Evolutionary conservation across 805 yeast species (phyloP), one percentile per base, ranked within the genome.

Genomic region (Ogataea henricii): DNA sequence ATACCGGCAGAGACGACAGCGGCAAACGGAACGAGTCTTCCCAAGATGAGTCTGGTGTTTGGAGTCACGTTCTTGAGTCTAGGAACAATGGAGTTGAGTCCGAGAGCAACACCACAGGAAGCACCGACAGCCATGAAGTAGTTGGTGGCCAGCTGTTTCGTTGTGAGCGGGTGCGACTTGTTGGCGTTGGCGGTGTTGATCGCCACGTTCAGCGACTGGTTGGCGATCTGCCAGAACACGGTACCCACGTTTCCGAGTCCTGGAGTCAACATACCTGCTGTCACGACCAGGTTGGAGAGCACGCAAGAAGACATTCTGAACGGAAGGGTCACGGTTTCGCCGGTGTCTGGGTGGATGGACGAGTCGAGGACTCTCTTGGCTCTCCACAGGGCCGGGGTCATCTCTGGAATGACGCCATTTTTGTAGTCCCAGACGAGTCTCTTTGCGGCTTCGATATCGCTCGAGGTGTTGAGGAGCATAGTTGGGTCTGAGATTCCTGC

Each of bases 1-100:
- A 94, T 76, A 64, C 99, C 98, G 1, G 99, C 99, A 44, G 94
- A 83, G 1, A 91, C 97, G 29, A 94, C 99, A 1, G 99, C 99
- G 0, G 98, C 98, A 72, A 94, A 94, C 6, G 99, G 99, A 10
- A 94, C 96, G 48, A 94, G 75, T 56, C 99, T 83, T 35, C 91
- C 85, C 47, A 94, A 69, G 25, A 91, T 75, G 57, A 85, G 69
- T 62, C 75, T 82, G 2, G 97, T 81, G 49, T 73, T 72, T 1
- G 96, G 83, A n/a, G 78, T 66, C n/a, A 94, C 63, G 27, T 76
- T 73, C 57, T 79, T 86, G 60, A 94, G 72, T 54, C 85, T 78
- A 16, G 98, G 98, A n/a, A 94, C 97, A 25, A 90, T 62, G 18
- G 96, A 79, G 58, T 92, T 91, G 49, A 94, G 78, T 7, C 99